Evolutionary conservation across 257 asterid genomes (phyloP).

Genomic region (Paulownia fortunei): DNA sequence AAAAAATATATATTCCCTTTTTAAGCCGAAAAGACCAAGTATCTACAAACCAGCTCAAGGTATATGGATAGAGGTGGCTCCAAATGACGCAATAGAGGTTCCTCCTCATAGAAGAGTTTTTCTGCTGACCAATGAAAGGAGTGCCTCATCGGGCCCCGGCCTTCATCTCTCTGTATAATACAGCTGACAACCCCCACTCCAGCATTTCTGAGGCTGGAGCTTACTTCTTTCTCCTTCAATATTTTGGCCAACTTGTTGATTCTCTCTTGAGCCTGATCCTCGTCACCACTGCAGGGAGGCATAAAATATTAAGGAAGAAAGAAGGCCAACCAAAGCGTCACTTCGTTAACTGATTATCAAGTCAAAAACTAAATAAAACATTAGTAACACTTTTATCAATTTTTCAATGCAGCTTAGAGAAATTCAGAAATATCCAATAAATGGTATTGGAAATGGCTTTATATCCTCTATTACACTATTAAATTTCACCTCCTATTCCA

Average conservation of each 20-base stretch:
- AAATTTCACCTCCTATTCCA: slow-evolving; percentile 5
- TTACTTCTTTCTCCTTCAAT: slow-evolving; percentile 83
- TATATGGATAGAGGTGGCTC: slow-evolving; percentile 98
- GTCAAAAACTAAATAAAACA: neutral
- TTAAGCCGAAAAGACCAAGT: slow-evolving; percentile 3
- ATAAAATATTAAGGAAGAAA: slow-evolving; percentile 22
- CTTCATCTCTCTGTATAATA: slow-evolving; percentile 97
- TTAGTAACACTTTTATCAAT: neutral
- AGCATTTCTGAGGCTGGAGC: slow-evolving; percentile 83
- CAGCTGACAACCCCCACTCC: slow-evolving; percentile 93
- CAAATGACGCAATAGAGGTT: slow-evolving; percentile 90
- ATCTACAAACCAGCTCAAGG: slow-evolving; percentile 84
- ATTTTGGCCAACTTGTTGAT: slow-evolving; percentile 87
- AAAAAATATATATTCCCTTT: neutral
- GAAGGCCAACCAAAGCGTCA: neutral
- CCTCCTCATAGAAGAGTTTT: slow-evolving; percentile 77
- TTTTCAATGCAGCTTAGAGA: neutral
- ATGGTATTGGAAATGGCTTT: slow-evolving; percentile 15
- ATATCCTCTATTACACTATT: neutral
- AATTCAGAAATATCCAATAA: neutral
- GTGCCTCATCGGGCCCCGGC: slow-evolving; percentile 98
- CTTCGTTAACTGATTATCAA: neutral
- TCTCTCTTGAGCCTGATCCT: slow-evolving; percentile 99
- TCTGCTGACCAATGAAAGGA: slow-evolving; percentile 90
- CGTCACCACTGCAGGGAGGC: slow-evolving; percentile 79